Percentiles rank a stretch among this genome's conserved stretches.
Evolutionary conservation across 345 rosid species (phyloP).

Genomic region (Hevea brasiliensis): DNA sequence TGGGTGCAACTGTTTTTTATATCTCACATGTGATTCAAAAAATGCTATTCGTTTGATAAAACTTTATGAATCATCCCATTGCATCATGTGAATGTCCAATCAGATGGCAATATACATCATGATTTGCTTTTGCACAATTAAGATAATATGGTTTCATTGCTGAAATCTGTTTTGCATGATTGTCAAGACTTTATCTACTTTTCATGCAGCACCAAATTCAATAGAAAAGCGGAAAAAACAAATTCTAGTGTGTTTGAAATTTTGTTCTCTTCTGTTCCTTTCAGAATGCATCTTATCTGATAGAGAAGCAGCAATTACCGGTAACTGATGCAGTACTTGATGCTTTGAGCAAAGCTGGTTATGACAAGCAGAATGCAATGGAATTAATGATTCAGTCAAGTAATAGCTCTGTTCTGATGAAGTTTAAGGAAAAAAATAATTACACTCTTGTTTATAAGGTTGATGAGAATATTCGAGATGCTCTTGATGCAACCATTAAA

Average conservation of each 20-base stretch:
- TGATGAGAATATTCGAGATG: conserved; percentile 63
- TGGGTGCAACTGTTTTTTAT: not conserved
- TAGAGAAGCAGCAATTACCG: conserved; percentile 48
- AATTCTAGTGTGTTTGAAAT: not conserved
- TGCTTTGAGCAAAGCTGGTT: conserved; percentile 64
- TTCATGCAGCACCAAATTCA: not conserved
- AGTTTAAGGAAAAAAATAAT: conserved; percentile 45
- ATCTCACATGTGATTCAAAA: not conserved
- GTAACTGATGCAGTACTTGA: conserved; percentile 56
- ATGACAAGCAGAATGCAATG: conserved; percentile 39
- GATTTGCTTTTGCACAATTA: not conserved
- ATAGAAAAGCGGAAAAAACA: not conserved
- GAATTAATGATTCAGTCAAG: conserved; percentile 84
- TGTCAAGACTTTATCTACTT: not conserved
- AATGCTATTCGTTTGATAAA: not conserved
- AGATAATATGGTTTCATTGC: not conserved
- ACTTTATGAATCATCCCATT: not conserved
- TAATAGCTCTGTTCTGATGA: conserved; percentile 64
- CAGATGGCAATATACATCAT: not conserved
- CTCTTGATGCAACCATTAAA: conserved; percentile 40
- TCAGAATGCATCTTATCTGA: conserved; percentile 80
- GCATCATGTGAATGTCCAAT: not conserved
- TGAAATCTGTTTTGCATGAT: not conserved
- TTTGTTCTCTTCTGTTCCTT: conserved; percentile 22
- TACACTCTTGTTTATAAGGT: conserved; percentile 67